Conservation (phyloP, 176 grass and related monocot genomes). For the Rhynchospora breviuscula region DNA sequence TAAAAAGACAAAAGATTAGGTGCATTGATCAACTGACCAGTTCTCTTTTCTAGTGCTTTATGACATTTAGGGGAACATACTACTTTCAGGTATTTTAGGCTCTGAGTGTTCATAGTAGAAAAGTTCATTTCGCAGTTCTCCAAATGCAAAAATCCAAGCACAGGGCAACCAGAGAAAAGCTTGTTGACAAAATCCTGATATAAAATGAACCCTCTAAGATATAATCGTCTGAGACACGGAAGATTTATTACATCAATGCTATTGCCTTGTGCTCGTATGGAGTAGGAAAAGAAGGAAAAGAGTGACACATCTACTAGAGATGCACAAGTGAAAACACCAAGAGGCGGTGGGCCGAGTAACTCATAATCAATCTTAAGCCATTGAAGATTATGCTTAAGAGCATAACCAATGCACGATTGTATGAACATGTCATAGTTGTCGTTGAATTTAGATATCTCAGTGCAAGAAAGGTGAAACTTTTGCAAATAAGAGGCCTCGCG, state of each 20-base stretch:
- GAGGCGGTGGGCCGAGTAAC: neutral
- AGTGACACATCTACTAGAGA: too few species aligned
- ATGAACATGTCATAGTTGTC: neutral
- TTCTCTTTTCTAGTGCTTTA: neutral
- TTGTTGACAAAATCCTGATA: neutral
- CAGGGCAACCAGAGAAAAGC: neutral
- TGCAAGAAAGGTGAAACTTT: neutral
- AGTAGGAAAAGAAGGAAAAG: too few species aligned
- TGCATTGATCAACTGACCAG: neutral
- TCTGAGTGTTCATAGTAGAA: neutral
- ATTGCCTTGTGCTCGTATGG: too few species aligned
- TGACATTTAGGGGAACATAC: neutral
- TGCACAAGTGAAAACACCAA: neutral
- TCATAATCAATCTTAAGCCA: neutral
- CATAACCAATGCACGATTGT: neutral
- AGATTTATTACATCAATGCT: neutral
- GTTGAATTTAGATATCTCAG: neutral
- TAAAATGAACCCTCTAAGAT: neutral
- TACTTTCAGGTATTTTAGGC: neutral
- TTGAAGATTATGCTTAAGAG: neutral
- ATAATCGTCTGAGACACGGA: neutral
- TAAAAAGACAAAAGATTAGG: neutral
- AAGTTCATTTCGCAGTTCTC: neutral
- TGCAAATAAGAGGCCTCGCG: neutral
- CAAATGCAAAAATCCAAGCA: neutral